These are phyloP conservation scores for Lunasporangiospora selenospora DNA, from an alignment of 192 early-diverging fungal species.

Conservation along the genomic window DNA sequence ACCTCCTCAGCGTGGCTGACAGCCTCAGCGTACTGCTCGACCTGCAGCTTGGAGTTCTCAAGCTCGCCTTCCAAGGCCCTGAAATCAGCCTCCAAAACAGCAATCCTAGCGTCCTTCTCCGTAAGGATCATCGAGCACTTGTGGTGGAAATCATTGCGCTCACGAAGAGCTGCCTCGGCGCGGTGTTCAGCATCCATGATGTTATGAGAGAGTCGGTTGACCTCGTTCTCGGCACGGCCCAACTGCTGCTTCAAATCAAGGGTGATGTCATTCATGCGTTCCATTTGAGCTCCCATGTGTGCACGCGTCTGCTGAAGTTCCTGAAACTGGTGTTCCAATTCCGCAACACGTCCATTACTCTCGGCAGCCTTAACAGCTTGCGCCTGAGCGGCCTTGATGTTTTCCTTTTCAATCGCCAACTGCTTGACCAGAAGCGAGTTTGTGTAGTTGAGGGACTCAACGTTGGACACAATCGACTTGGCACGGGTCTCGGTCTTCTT, in stretches of 20 bases:
- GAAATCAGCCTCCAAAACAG: conserved; percentile 21
- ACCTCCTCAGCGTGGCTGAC: conserved; percentile 36
- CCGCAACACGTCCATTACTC: conserved; percentile 6
- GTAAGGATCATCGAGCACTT: conserved; percentile 29
- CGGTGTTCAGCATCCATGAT: conserved; percentile 33
- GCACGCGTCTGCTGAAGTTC: conserved; percentile 38
- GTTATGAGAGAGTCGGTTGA: conserved; percentile 21
- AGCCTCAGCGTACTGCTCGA: conserved; percentile 31
- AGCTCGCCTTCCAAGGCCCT: conserved; percentile 32
- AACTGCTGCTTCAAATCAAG: conserved; percentile 32
- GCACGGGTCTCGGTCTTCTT: conserved; percentile 46
- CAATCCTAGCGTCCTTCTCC: conserved; percentile 35
- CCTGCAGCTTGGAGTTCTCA: conserved; percentile 28
- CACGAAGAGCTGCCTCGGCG: conserved; percentile 33
- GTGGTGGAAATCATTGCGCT: conserved; percentile 41
- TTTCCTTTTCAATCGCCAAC: conserved; percentile 48
- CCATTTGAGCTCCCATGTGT: conserved; percentile 28
- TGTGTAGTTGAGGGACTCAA: conserved; percentile 53
- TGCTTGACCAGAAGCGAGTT: conserved; percentile 55
- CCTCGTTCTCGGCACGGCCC: conserved; percentile 22
- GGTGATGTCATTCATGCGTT: conserved; percentile 21
- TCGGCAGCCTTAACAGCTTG: conserved; percentile 26
- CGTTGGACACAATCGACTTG: conserved; percentile 32
- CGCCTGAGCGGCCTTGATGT: conserved; percentile 25
- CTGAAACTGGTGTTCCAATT: conserved; percentile 35